Evolutionary conservation across 1,284 basidiomycete species (phyloP).

Genomic region (Cutaneotrichosporon cavernicola): DNA sequence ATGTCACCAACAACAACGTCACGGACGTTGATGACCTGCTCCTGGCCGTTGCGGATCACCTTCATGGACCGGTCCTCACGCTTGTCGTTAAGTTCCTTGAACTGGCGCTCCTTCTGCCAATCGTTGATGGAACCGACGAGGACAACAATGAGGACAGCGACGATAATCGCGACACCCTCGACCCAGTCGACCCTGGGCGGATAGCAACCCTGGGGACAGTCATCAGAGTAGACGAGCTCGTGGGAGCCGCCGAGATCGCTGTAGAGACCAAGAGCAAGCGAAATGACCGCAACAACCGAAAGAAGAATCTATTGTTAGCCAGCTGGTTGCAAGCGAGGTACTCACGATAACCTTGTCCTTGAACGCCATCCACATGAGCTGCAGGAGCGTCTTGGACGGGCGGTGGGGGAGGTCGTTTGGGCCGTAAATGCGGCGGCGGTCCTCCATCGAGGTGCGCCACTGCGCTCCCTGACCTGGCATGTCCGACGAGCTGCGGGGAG

Average conservation of each 20-base stretch:
- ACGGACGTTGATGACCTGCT: conserved; percentile 76
- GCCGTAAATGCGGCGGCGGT: conserved; percentile 75
- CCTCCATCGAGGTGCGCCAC: conserved; percentile 61
- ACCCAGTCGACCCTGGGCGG: conserved; percentile 79
- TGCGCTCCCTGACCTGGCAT: conserved; percentile 54
- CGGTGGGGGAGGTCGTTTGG: conserved; percentile 76
- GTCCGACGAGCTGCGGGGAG: conserved; percentile 28
- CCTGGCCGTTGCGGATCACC: conserved; percentile 78
- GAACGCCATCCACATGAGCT: conserved; percentile 89
- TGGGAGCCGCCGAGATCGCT: conserved; percentile 78
- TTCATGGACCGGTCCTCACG: conserved; percentile 94
- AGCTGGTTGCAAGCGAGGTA: conserved; percentile 41
- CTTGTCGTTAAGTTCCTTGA: conserved; percentile 86
- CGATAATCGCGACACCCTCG: conserved; percentile 94
- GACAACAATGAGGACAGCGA: conserved; percentile 75
- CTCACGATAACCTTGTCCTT: conserved; percentile 87
- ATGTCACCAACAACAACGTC: conserved; percentile 93
- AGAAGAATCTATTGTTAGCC: conserved; percentile 66
- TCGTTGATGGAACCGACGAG: conserved; percentile 54
- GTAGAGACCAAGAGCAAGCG: conserved; percentile 90
- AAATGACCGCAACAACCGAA: conserved; percentile 85
- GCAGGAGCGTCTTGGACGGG: conserved; percentile 72
- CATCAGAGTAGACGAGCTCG: conserved; percentile 54
- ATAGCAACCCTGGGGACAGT: conserved; percentile 56
- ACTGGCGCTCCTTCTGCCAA: conserved; percentile 97